phyloP scores from a whole-genome alignment of 176 grass and related monocot genomes.

The Carex cristatella region DNA sequence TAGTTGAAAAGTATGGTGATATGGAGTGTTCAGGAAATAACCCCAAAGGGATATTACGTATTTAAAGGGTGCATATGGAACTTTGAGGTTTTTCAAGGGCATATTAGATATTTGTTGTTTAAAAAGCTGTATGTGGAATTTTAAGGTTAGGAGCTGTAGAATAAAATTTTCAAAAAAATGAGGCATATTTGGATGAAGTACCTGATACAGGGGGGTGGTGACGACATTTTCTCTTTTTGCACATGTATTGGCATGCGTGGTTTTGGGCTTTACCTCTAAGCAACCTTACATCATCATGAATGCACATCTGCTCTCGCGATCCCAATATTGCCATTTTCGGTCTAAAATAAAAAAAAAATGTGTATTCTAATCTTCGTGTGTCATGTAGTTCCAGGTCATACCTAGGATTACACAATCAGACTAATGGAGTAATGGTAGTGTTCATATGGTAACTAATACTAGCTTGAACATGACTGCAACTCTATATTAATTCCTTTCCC shows the following conservation, averaged over 20 bases:
- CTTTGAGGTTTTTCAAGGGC: not conserved
- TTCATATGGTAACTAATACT: not conserved
- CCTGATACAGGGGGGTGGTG: conserved; percentile 58
- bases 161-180: not conserved
- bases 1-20: not conserved
- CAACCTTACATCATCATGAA: conserved; percentile 64
- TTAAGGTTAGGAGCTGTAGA: not conserved
- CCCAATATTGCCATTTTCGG: conserved; percentile 82
- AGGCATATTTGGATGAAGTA: conserved; percentile 19
- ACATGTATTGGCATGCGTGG: conserved; percentile 76
- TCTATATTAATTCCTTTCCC: not conserved
- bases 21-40: not conserved
- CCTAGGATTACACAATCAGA: not conserved
- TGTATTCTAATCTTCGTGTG: not conserved
- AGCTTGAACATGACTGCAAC: not conserved
- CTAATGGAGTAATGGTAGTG: not conserved
- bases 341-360: conserved; percentile 34
- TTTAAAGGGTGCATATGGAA: not conserved
- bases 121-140: not conserved
- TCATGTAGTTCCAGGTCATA: too few species aligned
- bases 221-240: conserved; percentile 67
- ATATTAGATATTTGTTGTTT: not conserved
- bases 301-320: conserved; percentile 96
- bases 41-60: not conserved
- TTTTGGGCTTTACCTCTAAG: conserved; percentile 73